phyloP scores from a whole-genome alignment of 495 filamentous ascomycete genomes.

The Daldinia vernicosa region DNA sequence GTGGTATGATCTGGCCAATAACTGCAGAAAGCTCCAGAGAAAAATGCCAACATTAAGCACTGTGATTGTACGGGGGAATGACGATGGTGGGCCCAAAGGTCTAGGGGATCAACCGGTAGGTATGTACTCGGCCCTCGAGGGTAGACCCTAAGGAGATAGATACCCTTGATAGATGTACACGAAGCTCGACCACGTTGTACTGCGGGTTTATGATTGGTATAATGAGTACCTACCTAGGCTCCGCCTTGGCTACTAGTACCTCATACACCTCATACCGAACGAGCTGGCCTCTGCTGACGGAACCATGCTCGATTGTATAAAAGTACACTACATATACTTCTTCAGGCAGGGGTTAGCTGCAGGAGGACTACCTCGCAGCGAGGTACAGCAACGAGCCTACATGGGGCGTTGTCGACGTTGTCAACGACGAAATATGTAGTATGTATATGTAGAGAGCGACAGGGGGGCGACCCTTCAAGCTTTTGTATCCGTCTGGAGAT shows the following conservation, averaged over 20 bases:
- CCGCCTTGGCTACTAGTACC: conserved; percentile 42
- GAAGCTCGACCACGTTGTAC: conserved; percentile 40
- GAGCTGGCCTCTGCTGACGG: conserved; percentile 38
- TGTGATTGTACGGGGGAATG: conserved; percentile 43
- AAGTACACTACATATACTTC: conserved; percentile 42
- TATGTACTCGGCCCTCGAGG: conserved; percentile 44
- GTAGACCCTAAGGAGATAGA: conserved; percentile 32
- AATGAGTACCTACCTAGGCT: conserved; percentile 28
- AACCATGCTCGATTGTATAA: conserved; percentile 31
- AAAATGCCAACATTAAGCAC: conserved; percentile 42
- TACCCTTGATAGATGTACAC: conserved; percentile 40
- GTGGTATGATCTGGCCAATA: conserved; percentile 42
- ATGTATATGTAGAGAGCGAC: conserved; percentile 18
- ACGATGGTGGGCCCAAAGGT: conserved; percentile 40
- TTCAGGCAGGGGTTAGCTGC: conserved; percentile 28
- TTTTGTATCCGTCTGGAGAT: conserved; percentile 37
- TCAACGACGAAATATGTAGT: conserved; percentile 24
- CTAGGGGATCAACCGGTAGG: conserved; percentile 42
- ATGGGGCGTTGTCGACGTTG: conserved; percentile 40
- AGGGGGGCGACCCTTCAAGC: conserved; percentile 40
- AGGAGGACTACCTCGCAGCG: conserved; percentile 33
- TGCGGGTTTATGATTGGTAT: conserved; percentile 39
- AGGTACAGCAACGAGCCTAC: conserved; percentile 41
- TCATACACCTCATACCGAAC: conserved; percentile 36
- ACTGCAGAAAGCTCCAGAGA: conserved; percentile 38